Conservation (phyloP, 73 alveolate species). For the Effrenium voratum region DNA sequence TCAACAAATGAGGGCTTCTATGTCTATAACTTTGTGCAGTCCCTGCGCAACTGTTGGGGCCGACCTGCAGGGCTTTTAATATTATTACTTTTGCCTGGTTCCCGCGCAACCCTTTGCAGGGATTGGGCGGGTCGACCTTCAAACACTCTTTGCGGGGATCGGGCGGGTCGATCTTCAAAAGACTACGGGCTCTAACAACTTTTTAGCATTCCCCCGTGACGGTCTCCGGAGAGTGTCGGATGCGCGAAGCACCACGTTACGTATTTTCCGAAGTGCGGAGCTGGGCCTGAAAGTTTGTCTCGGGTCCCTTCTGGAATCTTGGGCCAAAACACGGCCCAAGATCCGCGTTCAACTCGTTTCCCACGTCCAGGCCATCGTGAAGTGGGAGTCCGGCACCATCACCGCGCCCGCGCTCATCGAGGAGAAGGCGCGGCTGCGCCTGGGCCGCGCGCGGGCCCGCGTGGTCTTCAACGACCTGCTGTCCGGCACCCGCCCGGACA, state of each 20-base stretch:
- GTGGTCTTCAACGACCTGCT: constrained; percentile 66
- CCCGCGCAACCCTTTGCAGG: background rate
- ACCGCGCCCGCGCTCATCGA: constrained; percentile 61
- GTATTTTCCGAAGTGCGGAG: no score
- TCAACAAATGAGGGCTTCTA: no score
- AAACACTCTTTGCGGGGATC: background rate
- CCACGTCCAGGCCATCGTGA: constrained; percentile 25
- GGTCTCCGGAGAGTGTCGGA: no score
- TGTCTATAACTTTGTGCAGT: no score
- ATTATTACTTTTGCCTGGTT: background rate
- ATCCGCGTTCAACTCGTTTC: background rate
- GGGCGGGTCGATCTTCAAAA: background rate
- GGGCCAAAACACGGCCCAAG: no score
- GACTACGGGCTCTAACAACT: background rate
- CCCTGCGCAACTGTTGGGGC: no score
- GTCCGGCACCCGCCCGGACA: constrained; percentile 85
- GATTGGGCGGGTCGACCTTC: background rate
- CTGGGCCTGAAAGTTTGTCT: background rate
- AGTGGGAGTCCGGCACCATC: constrained; percentile 82
- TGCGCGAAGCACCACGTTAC: no score
- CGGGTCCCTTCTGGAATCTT: background rate
- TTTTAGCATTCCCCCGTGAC: no score
- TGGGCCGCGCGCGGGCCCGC: constrained; percentile 82
- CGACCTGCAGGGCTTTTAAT: no score
- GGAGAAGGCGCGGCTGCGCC: constrained; percentile 72